Base-by-base conservation (phyloP, 2,329 filamentous ascomycete genomes). In the Nigrograna mackinnonii region DNA sequence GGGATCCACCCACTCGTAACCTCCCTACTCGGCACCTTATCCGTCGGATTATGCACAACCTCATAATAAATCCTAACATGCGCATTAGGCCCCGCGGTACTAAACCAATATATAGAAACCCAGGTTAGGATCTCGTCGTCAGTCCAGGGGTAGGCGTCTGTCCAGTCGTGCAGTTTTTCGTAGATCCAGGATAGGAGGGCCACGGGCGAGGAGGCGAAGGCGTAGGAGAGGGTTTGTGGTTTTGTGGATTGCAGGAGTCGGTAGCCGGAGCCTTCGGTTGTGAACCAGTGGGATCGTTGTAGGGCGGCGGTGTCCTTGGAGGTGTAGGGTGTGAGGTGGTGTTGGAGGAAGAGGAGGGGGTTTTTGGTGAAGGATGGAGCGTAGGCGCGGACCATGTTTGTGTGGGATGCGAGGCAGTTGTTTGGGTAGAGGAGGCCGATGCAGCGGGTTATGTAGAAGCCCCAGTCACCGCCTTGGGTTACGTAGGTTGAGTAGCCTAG, bases 81-180 rank as follows among this genome's bases (percentile, higher is more conserved):
- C 0, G 87, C 85, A 1, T 82, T 83, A 0, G 87, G 83, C 0
- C 88, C 87, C 1, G 86, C 84, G 0, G 71, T 77, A 6, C 80
- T 84, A 67, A 90, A 90, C 60, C 79, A 82, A 62, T 91, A 91
- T 28, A 91, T 78, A 37, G 76, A 81, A 13, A 46, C 30, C 88
- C 87, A 92, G 0, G 83, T 88, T 19, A 89, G 68, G 6, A 91
- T 77, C 68, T 91, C 87, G 41, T 91, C 86, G 47, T 89, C 84
- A 0, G 81, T 85, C 87, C 87, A 91, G 0, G 79, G 71, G 57
- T 90, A 90, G 1, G 54, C 56, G 55, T 91, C 87, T 0, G 83
- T 84, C 88, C 87, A 92, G 54, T 87, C 84, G 52, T 85, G 81
- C 26, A 92, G 69, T 62, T 92, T 92, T 68, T 92, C 89, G 52